Base-by-base conservation (phyloP, 305 asterid species). In the Fraxinus sp. region DNA sequence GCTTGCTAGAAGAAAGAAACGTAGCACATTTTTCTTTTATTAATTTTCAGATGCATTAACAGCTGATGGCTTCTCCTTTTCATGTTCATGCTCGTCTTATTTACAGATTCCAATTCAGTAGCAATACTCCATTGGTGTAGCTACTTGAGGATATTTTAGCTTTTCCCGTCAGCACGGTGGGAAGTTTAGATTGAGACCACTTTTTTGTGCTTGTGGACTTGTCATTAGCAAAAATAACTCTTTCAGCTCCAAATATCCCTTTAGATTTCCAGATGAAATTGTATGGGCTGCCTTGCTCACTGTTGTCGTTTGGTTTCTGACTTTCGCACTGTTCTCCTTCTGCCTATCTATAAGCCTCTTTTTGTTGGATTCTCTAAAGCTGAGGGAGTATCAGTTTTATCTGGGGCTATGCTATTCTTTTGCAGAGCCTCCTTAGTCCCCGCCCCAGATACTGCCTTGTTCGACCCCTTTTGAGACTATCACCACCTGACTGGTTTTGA, bases 161-260 rank as follows among this genome's bases (percentile, higher is more conserved):
- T 1, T 36, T 36, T 6, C 5, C 41, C 41, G 76, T 64, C 83
- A 90, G 83, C 90, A 87, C 55, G 59, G 2, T 82, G 37, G 88
- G 91, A 70, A 77, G 79, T 62, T 77, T 79, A 28, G 26, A 24
- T 24, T 24, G 77, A 8, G 84, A 77, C 3, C 64, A 74, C 20
- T 87, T 87, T 82, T 5, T 80, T 5, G 62, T 77, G 77, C 68
- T 68, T 18, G 32, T 78, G 14, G 78, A 52, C 68, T 39, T 62
- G 57, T 39, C 33, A 77, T 75, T 82, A 76, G 66, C 10, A 37
- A 9, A 37, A 37, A 37, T 62, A 71, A 37, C 49, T 77, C 80
- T 49, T 22, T 43, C 78, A 66, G 80, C 75, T 22, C 85, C 26
- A 49, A 66, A 84, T 46, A 24, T 9, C 79, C 85, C 39, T 79